Conservation (phyloP, 352 stramenopile species). For the Phytophthora hibernalis region DNA sequence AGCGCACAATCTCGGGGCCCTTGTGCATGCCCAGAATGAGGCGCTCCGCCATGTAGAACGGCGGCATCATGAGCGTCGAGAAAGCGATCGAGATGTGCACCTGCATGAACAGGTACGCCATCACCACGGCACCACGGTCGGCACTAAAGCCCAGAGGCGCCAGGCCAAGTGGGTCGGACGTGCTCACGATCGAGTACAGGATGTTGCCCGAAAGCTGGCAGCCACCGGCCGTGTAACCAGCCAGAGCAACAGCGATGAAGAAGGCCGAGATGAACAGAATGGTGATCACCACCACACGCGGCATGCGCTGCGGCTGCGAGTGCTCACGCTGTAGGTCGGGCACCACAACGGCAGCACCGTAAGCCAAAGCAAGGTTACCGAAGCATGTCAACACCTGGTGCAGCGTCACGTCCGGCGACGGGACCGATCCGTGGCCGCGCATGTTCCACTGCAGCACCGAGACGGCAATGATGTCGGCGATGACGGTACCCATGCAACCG, state of each 20-base stretch:
- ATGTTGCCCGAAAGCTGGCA: conserved; percentile 14
- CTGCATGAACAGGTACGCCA: no score
- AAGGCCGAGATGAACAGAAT: conserved; percentile 46
- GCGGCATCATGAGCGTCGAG: no score
- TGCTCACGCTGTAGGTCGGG: background rate
- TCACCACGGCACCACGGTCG: no score
- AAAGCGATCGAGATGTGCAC: no score
- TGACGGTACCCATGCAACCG: conserved; percentile 54
- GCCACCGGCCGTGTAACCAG: conserved; percentile 46
- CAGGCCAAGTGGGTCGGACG: no score
- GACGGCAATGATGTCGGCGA: conserved; percentile 55
- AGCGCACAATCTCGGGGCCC: no score
- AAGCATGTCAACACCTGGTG: conserved; percentile 54
- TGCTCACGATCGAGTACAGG: no score
- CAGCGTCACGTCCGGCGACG: conserved; percentile 43
- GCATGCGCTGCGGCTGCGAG: no score
- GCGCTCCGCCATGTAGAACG: no score
- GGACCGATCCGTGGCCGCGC: background rate
- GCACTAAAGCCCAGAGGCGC: no score
- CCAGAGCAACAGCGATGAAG: conserved; percentile 42
- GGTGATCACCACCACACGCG: background rate
- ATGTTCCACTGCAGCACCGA: conserved; percentile 41
- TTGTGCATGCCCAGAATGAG: no score
- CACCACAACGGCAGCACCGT: conserved; percentile 55
- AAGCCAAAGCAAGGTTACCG: conserved; percentile 63